These are phyloP conservation scores for Neobulgaria alba DNA, from an alignment of 2,329 filamentous ascomycete genomes.

Conservation along the genomic window DNA sequence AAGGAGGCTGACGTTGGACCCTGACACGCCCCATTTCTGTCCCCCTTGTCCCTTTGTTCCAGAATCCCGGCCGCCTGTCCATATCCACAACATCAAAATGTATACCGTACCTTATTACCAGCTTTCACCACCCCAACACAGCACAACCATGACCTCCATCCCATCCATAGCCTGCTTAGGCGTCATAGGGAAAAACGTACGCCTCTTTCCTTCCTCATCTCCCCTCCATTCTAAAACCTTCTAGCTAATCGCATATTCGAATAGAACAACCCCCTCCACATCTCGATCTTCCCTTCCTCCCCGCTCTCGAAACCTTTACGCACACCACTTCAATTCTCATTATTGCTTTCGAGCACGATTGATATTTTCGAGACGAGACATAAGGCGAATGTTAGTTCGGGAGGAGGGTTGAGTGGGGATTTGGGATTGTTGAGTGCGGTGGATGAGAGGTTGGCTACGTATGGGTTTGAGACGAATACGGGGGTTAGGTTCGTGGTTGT, in stretches of 20 bases:
- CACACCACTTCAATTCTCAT: constrained; percentile 79
- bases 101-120: not conserved
- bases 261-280: constrained; percentile 93
- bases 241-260: constrained; percentile 1
- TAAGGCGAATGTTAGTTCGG: constrained; percentile 51
- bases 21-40: too few relatives aligned
- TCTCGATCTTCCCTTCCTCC: constrained; percentile 68
- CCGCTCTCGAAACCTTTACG: constrained; percentile 46
- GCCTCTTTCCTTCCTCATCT: constrained; percentile 6
- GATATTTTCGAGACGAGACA: constrained; percentile 88
- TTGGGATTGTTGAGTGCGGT: constrained; percentile 86
- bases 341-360: constrained; percentile 82
- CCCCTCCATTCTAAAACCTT: not conserved
- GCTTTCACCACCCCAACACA: not conserved
- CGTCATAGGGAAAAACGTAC: constrained; percentile 87
- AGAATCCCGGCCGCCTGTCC: too few relatives aligned
- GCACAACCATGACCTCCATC: constrained; percentile 41
- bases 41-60: too few relatives aligned
- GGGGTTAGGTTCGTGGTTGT: constrained; percentile 84
- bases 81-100: constrained; percentile 4
- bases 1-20: too few relatives aligned
- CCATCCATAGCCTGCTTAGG: constrained; percentile 89
- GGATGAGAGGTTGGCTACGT: constrained; percentile 86
- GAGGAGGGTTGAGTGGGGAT: constrained; percentile 61
- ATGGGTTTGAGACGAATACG: constrained; percentile 95